A percentile compares a stretch with the other conserved stretches of the same genome.
Evolutionary conservation across 108 stramenopile genomes (phyloP).

Genomic region (Fistulifera pelliculosa): DNA sequence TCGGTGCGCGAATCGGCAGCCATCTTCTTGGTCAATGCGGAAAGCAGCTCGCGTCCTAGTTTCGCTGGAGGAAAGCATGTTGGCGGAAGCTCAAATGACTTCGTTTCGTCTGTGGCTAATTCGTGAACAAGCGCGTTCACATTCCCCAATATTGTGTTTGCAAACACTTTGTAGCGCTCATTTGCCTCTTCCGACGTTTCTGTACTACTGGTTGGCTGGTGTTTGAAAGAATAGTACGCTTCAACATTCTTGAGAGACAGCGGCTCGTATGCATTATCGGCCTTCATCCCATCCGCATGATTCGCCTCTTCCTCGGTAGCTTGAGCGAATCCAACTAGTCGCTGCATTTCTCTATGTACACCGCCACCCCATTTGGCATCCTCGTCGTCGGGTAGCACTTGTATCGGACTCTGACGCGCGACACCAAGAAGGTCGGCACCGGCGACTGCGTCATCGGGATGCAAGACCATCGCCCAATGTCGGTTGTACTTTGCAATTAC

Average conservation of each 20-base stretch:
- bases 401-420: slow-evolving; percentile 36
- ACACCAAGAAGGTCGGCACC: slow-evolving; percentile 54
- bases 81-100: slow-evolving; percentile 10
- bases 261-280: slow-evolving; percentile 47
- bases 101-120: not conserved
- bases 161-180: slow-evolving; percentile 39
- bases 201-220: not conserved
- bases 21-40: slow-evolving; percentile 80
- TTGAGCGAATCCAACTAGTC: slow-evolving; percentile 66
- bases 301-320: slow-evolving; percentile 52
- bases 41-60: slow-evolving; percentile 55
- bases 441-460: slow-evolving; percentile 70
- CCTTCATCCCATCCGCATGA: slow-evolving; percentile 59
- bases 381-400: slow-evolving; percentile 38
- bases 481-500: slow-evolving; percentile 85
- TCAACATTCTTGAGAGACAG: slow-evolving; percentile 62
- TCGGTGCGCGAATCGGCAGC: slow-evolving; percentile 67
- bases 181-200: slow-evolving; percentile 19
- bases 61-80: slow-evolving; percentile 57
- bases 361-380: slow-evolving; percentile 72
- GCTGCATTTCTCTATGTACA: slow-evolving; percentile 57
- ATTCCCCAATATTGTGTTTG: slow-evolving; percentile 36
- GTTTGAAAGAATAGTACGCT: slow-evolving; percentile 36
- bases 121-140: slow-evolving; percentile 2
- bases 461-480: slow-evolving; percentile 81